Conservation (phyloP, 2,329 filamentous ascomycete genomes). For the Taxawa tesnikishii region DNA sequence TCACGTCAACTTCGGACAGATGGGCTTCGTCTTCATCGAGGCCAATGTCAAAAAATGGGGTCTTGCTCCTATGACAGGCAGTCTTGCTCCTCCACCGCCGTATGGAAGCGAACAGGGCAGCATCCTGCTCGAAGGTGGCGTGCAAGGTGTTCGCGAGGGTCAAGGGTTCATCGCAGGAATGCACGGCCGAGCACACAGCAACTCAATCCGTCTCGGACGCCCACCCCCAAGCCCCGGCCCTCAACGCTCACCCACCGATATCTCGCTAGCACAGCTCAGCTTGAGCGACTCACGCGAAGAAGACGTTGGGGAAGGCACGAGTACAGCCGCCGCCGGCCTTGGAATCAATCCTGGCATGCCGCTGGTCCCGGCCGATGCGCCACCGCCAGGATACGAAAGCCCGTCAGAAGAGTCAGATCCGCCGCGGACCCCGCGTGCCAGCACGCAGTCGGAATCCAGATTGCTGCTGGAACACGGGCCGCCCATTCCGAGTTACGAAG, state of each 20-base stretch:
- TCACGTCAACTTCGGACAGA: slow-evolving; percentile 95
- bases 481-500: slow-evolving; percentile 74
- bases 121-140: slow-evolving; percentile 79
- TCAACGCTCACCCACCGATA: slow-evolving; percentile 83
- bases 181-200: slow-evolving; percentile 64
- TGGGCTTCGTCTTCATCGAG: slow-evolving; percentile 97
- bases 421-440: slow-evolving; percentile 14
- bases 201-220: slow-evolving; percentile 59
- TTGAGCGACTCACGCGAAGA: slow-evolving; percentile 46
- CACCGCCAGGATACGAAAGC: slow-evolving; percentile 37
- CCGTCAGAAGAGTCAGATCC: slow-evolving; percentile 18
- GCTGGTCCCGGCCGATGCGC: slow-evolving; percentile 17
- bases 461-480: slow-evolving; percentile 28
- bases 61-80: slow-evolving; percentile 87
- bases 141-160: slow-evolving; percentile 40
- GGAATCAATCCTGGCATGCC: slow-evolving; percentile 11
- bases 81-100: slow-evolving; percentile 84
- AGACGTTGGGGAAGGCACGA: slow-evolving; percentile 59
- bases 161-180: slow-evolving; percentile 44
- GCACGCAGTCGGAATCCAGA: slow-evolving; percentile 9
- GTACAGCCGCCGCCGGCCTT: slow-evolving; percentile 12
- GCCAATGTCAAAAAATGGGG: slow-evolving; percentile 99
- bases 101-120: slow-evolving; percentile 97
- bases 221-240: slow-evolving; percentile 71
- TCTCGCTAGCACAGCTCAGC: slow-evolving; percentile 78